Evolutionary conservation across 805 yeast genomes (phyloP), one percentile per base, ranked within the genome.

Genomic region (Yamadazyma scolyti): DNA sequence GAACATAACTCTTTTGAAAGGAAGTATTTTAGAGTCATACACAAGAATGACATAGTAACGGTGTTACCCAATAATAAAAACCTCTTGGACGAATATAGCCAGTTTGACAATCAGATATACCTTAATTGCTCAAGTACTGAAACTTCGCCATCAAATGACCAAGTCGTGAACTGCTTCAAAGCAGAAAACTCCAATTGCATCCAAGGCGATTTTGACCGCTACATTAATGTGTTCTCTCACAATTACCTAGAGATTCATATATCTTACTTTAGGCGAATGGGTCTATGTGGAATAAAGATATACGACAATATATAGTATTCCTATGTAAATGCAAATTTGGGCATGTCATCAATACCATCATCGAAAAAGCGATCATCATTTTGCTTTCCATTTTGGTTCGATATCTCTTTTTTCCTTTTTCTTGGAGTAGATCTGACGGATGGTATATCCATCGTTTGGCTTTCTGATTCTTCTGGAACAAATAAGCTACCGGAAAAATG

Each of bases 101-200:
- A 58, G 33, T 63, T 63, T 29, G 47, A 56, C 25, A 61, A 60
- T 31, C 69, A 63, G 35, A 55, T 65, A 7, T 63, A 65, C 40
- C 37, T 60, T 30, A 57, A 60, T 32, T 52, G 56, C 25, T 53
- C 65, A 3, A 42, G 55, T 3, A 24, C 41, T 9, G 42, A 44
- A 4, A 40, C 51, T 2, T 27, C 33, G 4, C 69, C 71, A 3
- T 12, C 32, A 1, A 38, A 32, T 1, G 47, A 46, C 1, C 46
- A 53, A 25, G 68, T 63, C 6, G 47, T 61, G 10, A 64, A 63
- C 34, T 65, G 71, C 35, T 27, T 20, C 7, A 26, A 40, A 7
- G 61, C 56, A 1, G 49, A 48, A 20, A 52, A 56, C 28, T 37
- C 41, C 6, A 15, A 32, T 1, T 64, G 71, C 35, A 60, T 64